phyloP scores from a whole-genome alignment of 2,329 filamentous ascomycete genomes.

The Colletotrichum tabaci region DNA sequence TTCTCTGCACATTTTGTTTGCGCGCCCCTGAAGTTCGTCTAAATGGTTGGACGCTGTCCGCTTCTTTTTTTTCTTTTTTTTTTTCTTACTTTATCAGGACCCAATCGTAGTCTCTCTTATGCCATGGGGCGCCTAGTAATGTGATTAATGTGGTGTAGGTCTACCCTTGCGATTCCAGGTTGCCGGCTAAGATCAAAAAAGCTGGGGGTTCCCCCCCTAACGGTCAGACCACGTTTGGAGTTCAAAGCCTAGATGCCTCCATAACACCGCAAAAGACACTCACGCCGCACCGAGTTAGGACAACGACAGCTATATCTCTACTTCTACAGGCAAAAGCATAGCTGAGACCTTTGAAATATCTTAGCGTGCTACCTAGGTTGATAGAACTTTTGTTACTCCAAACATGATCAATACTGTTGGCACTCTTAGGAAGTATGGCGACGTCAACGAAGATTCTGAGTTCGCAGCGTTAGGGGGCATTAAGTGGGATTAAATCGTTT shows the following conservation, averaged over 20 bases:
- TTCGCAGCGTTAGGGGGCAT: neutral
- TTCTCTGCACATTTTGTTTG: too few relatives aligned
- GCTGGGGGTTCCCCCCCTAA: constrained; percentile 7
- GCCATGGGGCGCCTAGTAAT: neutral
- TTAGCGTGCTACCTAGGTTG: too few relatives aligned
- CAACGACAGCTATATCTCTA: constrained; percentile 8
- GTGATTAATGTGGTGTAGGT: neutral
- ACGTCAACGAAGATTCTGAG: neutral
- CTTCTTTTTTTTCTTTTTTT: neutral
- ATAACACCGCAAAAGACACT: neutral
- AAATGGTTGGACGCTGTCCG: neutral
- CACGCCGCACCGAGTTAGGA: neutral
- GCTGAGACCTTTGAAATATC: neutral
- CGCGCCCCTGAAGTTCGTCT: neutral
- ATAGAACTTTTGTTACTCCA: neutral
- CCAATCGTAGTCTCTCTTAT: neutral
- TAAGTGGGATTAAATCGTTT: neutral
- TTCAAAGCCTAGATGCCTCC: neutral
- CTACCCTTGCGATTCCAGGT: constrained; percentile 3
- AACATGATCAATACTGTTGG: neutral
- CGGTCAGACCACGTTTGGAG: neutral
- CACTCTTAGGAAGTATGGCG: neutral
- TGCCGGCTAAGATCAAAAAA: neutral
- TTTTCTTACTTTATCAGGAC: neutral
- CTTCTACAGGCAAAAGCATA: neutral